A percentile compares a stretch with the other conserved stretches of the same genome.
Evolutionary conservation across 202 grass and related monocot species (phyloP).

Genomic region (Bolboschoenoplectus hybrid): DNA sequence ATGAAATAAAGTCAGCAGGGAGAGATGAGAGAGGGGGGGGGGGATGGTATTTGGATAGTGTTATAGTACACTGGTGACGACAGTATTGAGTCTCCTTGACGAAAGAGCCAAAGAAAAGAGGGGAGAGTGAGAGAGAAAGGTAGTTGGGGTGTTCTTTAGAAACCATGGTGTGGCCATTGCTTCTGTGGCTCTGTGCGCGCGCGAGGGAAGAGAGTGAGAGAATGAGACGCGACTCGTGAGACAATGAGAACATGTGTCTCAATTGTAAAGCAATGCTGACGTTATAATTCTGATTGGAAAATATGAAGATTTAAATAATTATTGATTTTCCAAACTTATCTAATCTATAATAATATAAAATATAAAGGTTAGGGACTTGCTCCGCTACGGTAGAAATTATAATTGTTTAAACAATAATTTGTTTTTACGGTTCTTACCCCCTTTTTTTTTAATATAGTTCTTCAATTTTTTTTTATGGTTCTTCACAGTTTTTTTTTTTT

Average conservation of each 20-base stretch:
- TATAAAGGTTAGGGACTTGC: no score
- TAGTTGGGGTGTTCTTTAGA: background rate
- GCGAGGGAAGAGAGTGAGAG: background rate
- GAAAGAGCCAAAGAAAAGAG: slow-evolving; percentile 25
- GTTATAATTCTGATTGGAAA: background rate
- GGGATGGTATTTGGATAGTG: background rate
- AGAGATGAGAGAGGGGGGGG: background rate
- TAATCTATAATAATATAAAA: no score
- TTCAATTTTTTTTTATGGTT: no score
- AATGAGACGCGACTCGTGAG: background rate
- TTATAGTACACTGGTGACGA: slow-evolving; percentile 34
- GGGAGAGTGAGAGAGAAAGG: slow-evolving; percentile 5
- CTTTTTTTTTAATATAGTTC: no score
- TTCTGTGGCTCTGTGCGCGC: background rate
- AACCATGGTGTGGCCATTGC: background rate
- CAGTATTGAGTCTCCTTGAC: slow-evolving; percentile 19
- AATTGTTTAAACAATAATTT: no score
- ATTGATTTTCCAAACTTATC: no score
- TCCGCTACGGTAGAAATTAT: no score
- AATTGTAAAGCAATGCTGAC: background rate
- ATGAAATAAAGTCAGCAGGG: background rate
- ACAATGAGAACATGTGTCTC: background rate
- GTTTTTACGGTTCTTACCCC: no score
- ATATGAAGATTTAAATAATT: no score
- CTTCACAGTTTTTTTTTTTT: no score